A percentile compares a stretch with the other conserved stretches of the same genome.
phyloP scores from a whole-genome alignment of 2,329 filamentous ascomycete genomes.

The Cyanodermella asteris region DNA sequence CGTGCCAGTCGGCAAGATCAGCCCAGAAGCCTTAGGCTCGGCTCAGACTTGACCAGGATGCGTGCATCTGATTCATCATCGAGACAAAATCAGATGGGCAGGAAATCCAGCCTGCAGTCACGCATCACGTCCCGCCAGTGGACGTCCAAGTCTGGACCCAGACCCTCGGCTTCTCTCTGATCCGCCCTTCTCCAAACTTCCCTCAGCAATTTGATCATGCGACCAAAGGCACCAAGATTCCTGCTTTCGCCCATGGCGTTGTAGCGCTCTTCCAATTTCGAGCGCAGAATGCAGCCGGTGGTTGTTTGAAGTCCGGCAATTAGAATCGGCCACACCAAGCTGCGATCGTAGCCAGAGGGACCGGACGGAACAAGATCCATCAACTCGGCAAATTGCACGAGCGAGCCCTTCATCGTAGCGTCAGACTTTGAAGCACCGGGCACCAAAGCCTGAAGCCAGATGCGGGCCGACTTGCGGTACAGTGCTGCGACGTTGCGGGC shows the following conservation, averaged over 20 bases:
- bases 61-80: too few relatives aligned
- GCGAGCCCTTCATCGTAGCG: conserved; percentile 49
- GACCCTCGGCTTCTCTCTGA: conserved; percentile 29
- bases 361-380: conserved; percentile 70
- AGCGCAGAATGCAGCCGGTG: conserved; percentile 51
- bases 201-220: conserved; percentile 53
- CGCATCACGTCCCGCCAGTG: conserved; percentile 93
- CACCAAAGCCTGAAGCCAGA: conserved; percentile 91
- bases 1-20: too few relatives aligned
- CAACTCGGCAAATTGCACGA: conserved; percentile 54
- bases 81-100: conserved; percentile 72
- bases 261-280: conserved; percentile 55
- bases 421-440: conserved; percentile 66
- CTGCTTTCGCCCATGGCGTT: conserved; percentile 54
- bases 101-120: conserved; percentile 75
- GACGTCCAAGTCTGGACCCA: conserved; percentile 37
- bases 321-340: conserved; percentile 80
- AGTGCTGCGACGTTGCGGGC: conserved; percentile 73
- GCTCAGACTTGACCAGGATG: too few relatives aligned
- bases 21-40: too few relatives aligned
- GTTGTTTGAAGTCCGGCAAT: conserved; percentile 63
- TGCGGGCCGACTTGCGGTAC: conserved; percentile 77
- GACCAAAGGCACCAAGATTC: conserved; percentile 65
- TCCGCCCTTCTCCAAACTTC: conserved; percentile 67
- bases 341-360: conserved; percentile 65